Base-by-base conservation (phyloP, 345 rosid genomes). In the Ricinus communis region DNA sequence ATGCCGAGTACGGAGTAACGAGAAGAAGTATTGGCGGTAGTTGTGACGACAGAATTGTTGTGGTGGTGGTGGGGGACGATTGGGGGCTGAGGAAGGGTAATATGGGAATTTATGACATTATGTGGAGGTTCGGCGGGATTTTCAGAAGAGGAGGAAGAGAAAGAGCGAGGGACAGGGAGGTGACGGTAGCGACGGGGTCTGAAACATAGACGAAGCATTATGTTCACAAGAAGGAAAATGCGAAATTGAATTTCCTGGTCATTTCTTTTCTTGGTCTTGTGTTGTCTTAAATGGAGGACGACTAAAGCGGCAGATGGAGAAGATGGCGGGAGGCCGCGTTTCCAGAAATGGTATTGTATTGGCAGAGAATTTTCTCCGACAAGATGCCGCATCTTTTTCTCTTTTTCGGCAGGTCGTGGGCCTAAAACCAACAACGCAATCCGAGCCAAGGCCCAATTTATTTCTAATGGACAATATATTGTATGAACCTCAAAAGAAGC, bases 191-290 rank as follows among this genome's bases (percentile, higher is more conserved):
- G 84, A 68, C 85, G 85, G 74, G 62, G 76, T 73, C 78, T 72
- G 65, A 73, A 72, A 59, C 85, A 79, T 70, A 77, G 82, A 74
- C 82, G 93, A 62, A 87, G 80, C 93, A 90, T 87, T 54, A 45
- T 71, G 68, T 47, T 19, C n/a, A n/a, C n/a, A n/a, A n/a, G 12
- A 18, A 11, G 47, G 12, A 43, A 43, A 43, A 43, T 43, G 1
- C 1, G 47, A 43, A 43, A 43, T 43, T 43, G 47, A 43, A 9
- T 1, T 3, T 8, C 1, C 47, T 4, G 3, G 16, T 27, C 6
- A n/a, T 21, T 31, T 6, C 18, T 31, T 11, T 31, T 16, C 3
- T 30, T 31, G n/a, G 43, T 59, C 21, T 33, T 49, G 43, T 0
- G 27, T 7, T 8, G 19, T 43, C 27, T 65, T 62, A n/a, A 45